A percentile compares a stretch with the other conserved stretches of the same genome.
phyloP scores from a whole-genome alignment of 1,284 basidiomycete genomes.

The Taiwanofungus camphoratus region DNA sequence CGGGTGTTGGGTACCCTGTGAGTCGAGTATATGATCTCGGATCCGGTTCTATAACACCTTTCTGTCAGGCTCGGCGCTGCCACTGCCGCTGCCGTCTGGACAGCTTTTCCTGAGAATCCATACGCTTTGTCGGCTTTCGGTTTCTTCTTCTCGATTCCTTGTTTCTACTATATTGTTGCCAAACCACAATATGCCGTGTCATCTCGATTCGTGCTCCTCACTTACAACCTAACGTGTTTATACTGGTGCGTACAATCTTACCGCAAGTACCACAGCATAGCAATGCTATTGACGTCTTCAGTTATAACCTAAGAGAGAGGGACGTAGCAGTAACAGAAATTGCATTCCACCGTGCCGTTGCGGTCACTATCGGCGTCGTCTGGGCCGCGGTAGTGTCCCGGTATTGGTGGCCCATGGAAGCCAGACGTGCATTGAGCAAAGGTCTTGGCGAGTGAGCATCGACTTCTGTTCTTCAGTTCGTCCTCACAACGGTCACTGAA shows the following conservation, averaged over 20 bases:
- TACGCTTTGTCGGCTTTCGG: constrained; percentile 78
- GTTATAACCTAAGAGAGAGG: constrained; percentile 76
- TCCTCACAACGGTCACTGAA: background rate
- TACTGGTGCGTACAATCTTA: constrained; percentile 54
- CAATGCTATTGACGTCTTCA: constrained; percentile 24
- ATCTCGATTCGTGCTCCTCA: constrained; percentile 83
- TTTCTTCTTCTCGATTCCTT: constrained; percentile 88
- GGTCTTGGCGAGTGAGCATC: constrained; percentile 84
- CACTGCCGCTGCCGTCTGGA: constrained; percentile 69
- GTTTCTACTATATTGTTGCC: constrained; percentile 87
- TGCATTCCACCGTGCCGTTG: constrained; percentile 70
- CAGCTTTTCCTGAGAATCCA: constrained; percentile 73
- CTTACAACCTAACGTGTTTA: constrained; percentile 88
- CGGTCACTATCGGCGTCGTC: constrained; percentile 84
- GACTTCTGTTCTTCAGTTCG: background rate
- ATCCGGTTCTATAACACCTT: constrained; percentile 2
- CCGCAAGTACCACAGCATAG: background rate
- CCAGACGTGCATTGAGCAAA: constrained; percentile 79
- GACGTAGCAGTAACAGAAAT: constrained; percentile 70
- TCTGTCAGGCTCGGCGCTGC: constrained; percentile 72
- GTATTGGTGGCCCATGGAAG: constrained; percentile 95
- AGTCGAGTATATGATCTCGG: constrained; percentile 22
- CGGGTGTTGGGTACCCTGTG: constrained; percentile 82
- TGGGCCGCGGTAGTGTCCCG: constrained; percentile 88
- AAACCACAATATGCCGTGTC: constrained; percentile 77